These are phyloP conservation scores for Acmispon strigosus DNA, from an alignment of 306 rosid species.

Conservation along the genomic window DNA sequence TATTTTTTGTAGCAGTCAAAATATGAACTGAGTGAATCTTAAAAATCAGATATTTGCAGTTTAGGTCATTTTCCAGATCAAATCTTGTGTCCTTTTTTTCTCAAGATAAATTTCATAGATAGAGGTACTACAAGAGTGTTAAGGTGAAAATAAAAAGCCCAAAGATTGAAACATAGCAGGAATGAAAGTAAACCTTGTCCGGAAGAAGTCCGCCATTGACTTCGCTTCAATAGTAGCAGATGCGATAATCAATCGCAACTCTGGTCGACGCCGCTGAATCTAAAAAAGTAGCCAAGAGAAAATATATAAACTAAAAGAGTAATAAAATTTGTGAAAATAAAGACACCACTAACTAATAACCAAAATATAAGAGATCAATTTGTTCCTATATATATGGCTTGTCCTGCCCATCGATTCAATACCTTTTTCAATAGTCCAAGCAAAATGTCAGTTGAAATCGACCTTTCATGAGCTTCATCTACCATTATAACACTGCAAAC, in stretches of 20 bases:
- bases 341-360: background rate
- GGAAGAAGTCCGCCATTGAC: conserved; percentile 73
- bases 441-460: conserved; percentile 87
- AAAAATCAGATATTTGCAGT: background rate
- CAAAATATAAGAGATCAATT: background rate
- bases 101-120: background rate
- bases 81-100: background rate
- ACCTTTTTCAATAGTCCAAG: conserved; percentile 95
- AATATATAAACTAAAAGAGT: background rate
- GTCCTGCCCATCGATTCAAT: background rate
- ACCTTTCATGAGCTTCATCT: conserved; percentile 98
- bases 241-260: conserved; percentile 75
- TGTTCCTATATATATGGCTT: background rate
- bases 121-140: background rate
- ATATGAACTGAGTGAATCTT: background rate
- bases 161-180: conserved; percentile 7
- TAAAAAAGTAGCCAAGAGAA: conserved; percentile 27
- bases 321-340: background rate
- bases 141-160: background rate
- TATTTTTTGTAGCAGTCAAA: background rate
- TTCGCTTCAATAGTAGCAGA: conserved; percentile 97
- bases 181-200: conserved; percentile 45
- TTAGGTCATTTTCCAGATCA: conserved; percentile 8
- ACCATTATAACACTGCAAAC: conserved; percentile 75
- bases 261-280: conserved; percentile 87